Base-by-base conservation (phyloP, 768 basidiomycete genomes). In the Pleurotus tuoliensis region DNA sequence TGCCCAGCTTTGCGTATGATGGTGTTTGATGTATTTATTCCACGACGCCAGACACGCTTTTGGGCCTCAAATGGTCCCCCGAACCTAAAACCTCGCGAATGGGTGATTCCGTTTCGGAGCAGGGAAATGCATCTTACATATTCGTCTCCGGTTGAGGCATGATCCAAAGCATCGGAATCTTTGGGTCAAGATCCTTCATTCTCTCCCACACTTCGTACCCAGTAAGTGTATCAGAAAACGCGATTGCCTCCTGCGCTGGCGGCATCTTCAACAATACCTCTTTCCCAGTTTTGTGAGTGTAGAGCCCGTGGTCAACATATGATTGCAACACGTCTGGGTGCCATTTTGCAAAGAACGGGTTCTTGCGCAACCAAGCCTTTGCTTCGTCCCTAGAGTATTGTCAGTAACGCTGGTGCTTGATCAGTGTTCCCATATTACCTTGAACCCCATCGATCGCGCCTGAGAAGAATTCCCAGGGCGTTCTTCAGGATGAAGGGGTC, bases 341-440 rank as follows among this genome's bases (percentile, higher is more conserved):
- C 92, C 91, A 93, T 1, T 75, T 69, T 2, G 64, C 61, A 67
- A 92, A 94, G 76, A 92, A 93, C 0, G 85, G 78, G 30, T 73
- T 80, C 52, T 73, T 68, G 50, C 64, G 59, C 63, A 92, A 80
- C 5, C 69, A 61, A 5, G 61, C 63, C 4, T 77, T 63, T 1
- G 88, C 92, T 57, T 86, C 87, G 38, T 84, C 80, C 41, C 90
- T 88, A 27, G 7, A 27, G 27, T 27, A 30, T 30, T 9, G n/a
- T n/a, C n/a, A n/a, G n/a, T n/a, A n/a, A n/a, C n/a, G n/a, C n/a
- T n/a, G n/a, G n/a, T n/a, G n/a, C n/a, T n/a, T n/a, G n/a, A n/a
- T n/a, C n/a, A n/a, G n/a, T n/a, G n/a, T n/a, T n/a, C n/a, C n/a
- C n/a, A n/a, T n/a, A n/a, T n/a, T n/a, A 84, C 87, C 79, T 75